Evolutionary conservation across 352 stramenopile genomes (phyloP).

Genomic region (Phytophthora foliorum): DNA sequence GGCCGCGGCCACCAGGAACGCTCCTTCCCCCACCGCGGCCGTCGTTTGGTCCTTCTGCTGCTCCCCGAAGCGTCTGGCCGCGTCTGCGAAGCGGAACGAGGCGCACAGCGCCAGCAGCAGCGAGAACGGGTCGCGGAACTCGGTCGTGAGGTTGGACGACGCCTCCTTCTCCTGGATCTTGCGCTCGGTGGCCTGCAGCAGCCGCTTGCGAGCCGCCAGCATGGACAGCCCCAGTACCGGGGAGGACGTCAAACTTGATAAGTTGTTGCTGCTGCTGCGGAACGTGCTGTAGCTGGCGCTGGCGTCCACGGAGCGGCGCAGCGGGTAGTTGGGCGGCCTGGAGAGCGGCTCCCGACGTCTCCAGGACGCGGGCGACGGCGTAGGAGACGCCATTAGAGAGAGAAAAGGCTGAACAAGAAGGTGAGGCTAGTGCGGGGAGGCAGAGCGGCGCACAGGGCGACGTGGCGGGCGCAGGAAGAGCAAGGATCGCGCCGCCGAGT

Average conservation of each 20-base stretch:
- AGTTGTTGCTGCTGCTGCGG: constrained; percentile 1
- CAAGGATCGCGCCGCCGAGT: constrained; percentile 5
- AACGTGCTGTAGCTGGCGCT: constrained; percentile 40
- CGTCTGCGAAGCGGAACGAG: constrained; percentile 68
- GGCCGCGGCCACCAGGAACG: constrained; percentile 71
- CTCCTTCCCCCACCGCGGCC: constrained; percentile 55
- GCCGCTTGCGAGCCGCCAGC: constrained; percentile 50
- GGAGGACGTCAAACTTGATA: constrained; percentile 5
- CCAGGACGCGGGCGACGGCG: constrained; percentile 20
- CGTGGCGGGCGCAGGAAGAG: neutral
- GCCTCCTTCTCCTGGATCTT: constrained; percentile 82
- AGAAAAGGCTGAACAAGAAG: neutral
- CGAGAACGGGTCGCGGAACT: constrained; percentile 81
- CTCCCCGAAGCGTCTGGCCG: constrained; percentile 41
- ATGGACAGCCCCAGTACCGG: constrained; percentile 65
- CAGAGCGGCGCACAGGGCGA: neutral
- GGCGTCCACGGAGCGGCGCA: constrained; percentile 33
- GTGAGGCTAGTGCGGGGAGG: neutral
- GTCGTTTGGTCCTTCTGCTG: constrained; percentile 29
- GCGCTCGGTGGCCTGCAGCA: constrained; percentile 73
- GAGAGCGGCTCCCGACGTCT: constrained; percentile 31
- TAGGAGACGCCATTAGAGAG: constrained; percentile 26
- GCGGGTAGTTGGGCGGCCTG: constrained; percentile 31
- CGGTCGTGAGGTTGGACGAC: constrained; percentile 66
- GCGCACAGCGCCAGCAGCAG: constrained; percentile 76